Base-by-base conservation (phyloP, 2,329 filamentous ascomycete species). In the Curvularia lunata region DNA sequence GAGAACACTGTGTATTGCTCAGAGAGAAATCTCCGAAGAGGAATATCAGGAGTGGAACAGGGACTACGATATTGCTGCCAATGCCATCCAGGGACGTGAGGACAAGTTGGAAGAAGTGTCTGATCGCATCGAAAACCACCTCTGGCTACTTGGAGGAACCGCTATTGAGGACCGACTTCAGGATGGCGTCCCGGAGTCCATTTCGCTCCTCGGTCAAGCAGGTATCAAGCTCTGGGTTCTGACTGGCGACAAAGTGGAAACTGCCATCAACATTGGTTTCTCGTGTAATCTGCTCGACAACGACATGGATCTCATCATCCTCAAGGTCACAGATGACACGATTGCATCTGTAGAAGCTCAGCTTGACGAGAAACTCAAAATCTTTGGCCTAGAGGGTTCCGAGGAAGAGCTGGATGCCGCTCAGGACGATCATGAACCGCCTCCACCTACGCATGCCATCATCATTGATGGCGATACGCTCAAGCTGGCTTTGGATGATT, bases 171-270 rank as follows among this genome's bases (percentile, higher is more conserved):
- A 99, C 82, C 88, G 93, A 67, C 84, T 99, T 27, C 95, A 99
- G 78, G 95, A 99, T 68, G 95, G 94, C 58, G 95, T 99, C 3
- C 95, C 95, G 6, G 95, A 98, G 73, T 94, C 95, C 0, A 99
- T 99, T 69, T 91, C 90, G 49, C 81, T 99, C 43, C 87, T 99
- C 51, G 94, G 90, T 28, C 87, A 92, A 71, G 95, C 95, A 52
- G 96, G 96, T 75, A 97, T 99, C 78, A 99, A 99, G 79, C 86
- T 99, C 7, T 99, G 95, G 95, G 95, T 99, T 52, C 81, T 99
- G 64, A 99, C 95, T 16, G 95, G 96, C 63, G 95, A 99, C 83
- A 99, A 98, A 79, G 94, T 98, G 30, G 95, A 99, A 79, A 99
- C 95, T 23, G 95, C 96, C 56, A 99, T 99, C 86, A 99, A 99